phyloP scores from a whole-genome alignment of 192 early-diverging fungal genomes.

The Funneliformis geosporum region DNA sequence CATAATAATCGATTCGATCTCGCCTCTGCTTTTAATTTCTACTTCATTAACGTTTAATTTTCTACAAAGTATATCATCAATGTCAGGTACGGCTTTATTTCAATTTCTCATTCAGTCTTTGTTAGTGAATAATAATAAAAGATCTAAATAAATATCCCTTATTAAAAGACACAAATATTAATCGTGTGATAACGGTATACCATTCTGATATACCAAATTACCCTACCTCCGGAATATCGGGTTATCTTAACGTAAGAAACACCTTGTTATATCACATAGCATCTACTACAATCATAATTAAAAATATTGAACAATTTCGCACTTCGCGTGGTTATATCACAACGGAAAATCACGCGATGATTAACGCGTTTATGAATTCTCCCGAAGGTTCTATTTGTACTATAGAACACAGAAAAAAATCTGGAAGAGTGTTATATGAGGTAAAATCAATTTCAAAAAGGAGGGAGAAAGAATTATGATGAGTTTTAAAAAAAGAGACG shows the following conservation, averaged over 20 bases:
- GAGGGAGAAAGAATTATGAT: conserved; percentile 9
- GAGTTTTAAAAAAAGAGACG: too few relatives aligned
- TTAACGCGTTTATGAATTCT: conserved; percentile 35
- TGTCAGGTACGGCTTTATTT: not conserved
- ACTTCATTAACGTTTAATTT: conserved; percentile 16
- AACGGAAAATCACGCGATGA: conserved; percentile 29
- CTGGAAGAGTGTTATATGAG: conserved; percentile 45
- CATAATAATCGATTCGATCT: conserved; percentile 26
- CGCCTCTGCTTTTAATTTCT: conserved; percentile 12
- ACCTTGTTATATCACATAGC: conserved; percentile 38
- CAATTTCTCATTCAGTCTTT: not conserved
- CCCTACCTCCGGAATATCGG: conserved; percentile 33
- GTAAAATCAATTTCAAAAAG: conserved; percentile 21
- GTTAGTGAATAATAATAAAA: not conserved
- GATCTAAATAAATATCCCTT: not conserved
- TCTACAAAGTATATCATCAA: conserved; percentile 7
- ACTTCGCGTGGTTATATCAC: conserved; percentile 24
- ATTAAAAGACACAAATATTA: not conserved
- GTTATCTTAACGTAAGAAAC: conserved; percentile 30
- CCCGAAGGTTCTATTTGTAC: conserved; percentile 42
- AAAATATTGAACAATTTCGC: conserved; percentile 37
- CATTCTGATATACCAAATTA: conserved; percentile 47
- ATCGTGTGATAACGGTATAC: conserved; percentile 40
- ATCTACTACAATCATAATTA: conserved; percentile 39
- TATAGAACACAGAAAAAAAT: conserved; percentile 45